Percentiles rank a stretch among this genome's conserved stretches.
phyloP scores from a whole-genome alignment of 2,329 filamentous ascomycete species.

The Fulvia fulva region DNA sequence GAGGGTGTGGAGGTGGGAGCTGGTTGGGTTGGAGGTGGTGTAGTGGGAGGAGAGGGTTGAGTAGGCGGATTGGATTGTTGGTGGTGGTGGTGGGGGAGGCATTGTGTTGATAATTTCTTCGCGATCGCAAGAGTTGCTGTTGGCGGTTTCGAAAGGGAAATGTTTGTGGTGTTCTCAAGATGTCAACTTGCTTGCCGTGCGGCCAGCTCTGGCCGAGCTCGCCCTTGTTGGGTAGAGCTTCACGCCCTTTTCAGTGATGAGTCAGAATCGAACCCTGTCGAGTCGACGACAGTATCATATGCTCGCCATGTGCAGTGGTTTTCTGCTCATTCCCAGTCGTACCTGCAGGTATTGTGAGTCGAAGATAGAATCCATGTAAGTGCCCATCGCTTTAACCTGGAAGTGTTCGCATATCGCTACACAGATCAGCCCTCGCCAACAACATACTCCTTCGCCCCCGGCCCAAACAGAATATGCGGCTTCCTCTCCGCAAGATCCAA shows the following conservation, averaged over 20 bases:
- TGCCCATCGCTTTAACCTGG: too few relatives aligned
- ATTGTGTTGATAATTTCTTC: not conserved
- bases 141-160: not conserved
- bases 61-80: slow-evolving; percentile 6
- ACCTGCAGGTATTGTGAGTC: too few relatives aligned
- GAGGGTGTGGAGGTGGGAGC: slow-evolving; percentile 26
- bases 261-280: not conserved
- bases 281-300: not conserved
- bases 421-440: slow-evolving; percentile 18
- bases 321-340: too few relatives aligned
- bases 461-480: slow-evolving; percentile 78
- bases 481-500: slow-evolving; percentile 84
- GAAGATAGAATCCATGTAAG: too few relatives aligned
- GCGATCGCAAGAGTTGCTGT: not conserved
- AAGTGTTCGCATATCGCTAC: too few relatives aligned
- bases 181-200: not conserved
- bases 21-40: slow-evolving; percentile 10
- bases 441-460: slow-evolving; percentile 56
- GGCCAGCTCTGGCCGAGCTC: not conserved
- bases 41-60: not conserved
- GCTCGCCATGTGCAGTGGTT: not conserved
- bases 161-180: not conserved
- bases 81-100: not conserved
- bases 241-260: not conserved
- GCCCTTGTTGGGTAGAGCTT: not conserved